Percentiles rank a stretch among this genome's conserved stretches.
Evolutionary conservation across 148 eudicot genomes (phyloP).

Genomic region (Rhododendron williamsianum): DNA sequence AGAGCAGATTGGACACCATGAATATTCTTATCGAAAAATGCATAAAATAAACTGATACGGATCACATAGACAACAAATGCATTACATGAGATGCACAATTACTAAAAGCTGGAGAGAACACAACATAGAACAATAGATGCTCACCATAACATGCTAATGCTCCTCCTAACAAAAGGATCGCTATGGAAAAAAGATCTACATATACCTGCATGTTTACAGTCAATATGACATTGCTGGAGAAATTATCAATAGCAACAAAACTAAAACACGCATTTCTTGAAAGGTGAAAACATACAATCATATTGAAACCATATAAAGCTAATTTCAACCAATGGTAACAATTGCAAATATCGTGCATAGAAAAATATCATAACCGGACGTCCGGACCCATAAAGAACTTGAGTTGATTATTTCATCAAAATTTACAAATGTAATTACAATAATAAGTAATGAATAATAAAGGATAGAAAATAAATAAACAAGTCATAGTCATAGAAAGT

Average conservation of each 20-base stretch:
- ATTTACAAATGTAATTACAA: background rate
- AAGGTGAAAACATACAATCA: background rate
- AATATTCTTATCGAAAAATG: background rate
- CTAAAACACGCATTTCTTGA: background rate
- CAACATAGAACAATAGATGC: conserved; percentile 21
- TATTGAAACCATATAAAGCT: background rate
- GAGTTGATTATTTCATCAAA: background rate
- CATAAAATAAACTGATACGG: background rate
- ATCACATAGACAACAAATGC: background rate
- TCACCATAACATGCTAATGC: conserved; percentile 92
- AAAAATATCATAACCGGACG: background rate
- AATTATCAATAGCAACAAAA: background rate
- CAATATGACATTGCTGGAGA: conserved; percentile 4
- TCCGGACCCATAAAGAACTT: background rate
- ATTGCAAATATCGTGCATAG: background rate
- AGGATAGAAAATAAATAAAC: background rate
- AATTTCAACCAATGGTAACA: background rate
- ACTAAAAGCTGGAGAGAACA: background rate
- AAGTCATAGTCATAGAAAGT: background rate
- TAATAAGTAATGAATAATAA: background rate
- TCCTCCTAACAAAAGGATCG: conserved; percentile 63
- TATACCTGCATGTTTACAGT: conserved; percentile 60
- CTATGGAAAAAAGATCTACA: conserved; percentile 59
- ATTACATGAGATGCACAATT: background rate
- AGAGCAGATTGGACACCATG: background rate